Evolutionary conservation across 345 rosid genomes (phyloP).

Genomic region (Linum usitatissimum): DNA sequence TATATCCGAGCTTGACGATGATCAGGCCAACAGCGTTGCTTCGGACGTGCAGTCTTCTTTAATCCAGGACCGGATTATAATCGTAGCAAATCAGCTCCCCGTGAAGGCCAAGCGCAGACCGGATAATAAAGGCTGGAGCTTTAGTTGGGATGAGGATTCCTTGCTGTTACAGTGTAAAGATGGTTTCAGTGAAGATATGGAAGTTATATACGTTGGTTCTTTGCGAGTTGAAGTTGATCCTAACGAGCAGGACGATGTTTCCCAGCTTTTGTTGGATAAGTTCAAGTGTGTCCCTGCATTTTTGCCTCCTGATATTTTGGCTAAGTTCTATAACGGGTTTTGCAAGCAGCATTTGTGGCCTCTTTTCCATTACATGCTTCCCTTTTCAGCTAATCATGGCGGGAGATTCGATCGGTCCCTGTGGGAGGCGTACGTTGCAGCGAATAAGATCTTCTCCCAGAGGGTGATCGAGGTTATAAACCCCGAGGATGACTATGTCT

Average conservation of each 20-base stretch:
- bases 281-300: conserved; percentile 4
- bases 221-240: not conserved
- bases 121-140: conserved; percentile 3
- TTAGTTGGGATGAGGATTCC: conserved; percentile 4
- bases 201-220: conserved; percentile 1
- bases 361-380: conserved; percentile 6
- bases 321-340: conserved; percentile 6
- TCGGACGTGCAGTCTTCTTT: conserved; percentile 5
- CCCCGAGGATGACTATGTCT: conserved; percentile 3
- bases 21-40: not conserved
- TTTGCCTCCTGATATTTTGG: conserved; percentile 6
- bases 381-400: conserved; percentile 1
- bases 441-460: conserved; percentile 4
- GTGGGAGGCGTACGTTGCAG: conserved; percentile 6
- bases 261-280: conserved; percentile 3
- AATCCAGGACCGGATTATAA: not conserved
- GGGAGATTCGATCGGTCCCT: not conserved
- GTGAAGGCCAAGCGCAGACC: conserved; percentile 5
- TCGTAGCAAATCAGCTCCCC: conserved; percentile 1
- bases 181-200: conserved; percentile 2
- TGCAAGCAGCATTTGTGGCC: conserved; percentile 9
- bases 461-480: conserved; percentile 6
- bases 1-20: conserved; percentile 4
- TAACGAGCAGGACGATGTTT: not conserved
- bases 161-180: conserved; percentile 1